A percentile compares a stretch with the other conserved stretches of the same genome.
These are phyloP conservation scores for Sporisorium iseilematis-ciliati DNA, from an alignment of 1,284 basidiomycete species.

Conservation along the genomic window DNA sequence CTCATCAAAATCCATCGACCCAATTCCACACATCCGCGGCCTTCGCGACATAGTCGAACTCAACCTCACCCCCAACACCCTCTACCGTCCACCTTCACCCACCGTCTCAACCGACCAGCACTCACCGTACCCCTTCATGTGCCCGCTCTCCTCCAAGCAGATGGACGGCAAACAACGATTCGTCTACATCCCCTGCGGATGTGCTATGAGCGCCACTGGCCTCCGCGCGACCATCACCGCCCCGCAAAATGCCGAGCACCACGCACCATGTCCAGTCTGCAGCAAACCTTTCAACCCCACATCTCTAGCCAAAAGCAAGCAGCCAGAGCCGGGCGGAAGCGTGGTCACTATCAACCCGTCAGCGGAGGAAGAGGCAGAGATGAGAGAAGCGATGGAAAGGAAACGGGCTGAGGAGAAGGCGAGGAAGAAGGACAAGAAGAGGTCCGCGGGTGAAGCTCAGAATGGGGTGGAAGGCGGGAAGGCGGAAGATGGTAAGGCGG, in stretches of 20 bases:
- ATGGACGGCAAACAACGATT: constrained; percentile 66
- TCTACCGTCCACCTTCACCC: constrained; percentile 40
- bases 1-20: constrained; percentile 1
- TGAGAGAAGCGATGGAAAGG: constrained; percentile 50
- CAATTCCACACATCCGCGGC: constrained; percentile 55
- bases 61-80: constrained; percentile 45
- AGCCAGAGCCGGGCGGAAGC: constrained; percentile 20
- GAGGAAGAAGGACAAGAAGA: constrained; percentile 22
- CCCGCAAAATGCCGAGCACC: neutral
- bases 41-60: constrained; percentile 60
- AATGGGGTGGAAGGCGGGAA: neutral
- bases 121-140: constrained; percentile 54
- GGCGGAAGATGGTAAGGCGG: constrained; percentile 9
- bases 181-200: constrained; percentile 64
- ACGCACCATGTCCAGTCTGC: constrained; percentile 55
- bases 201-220: constrained; percentile 61
- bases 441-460: constrained; percentile 6
- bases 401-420: constrained; percentile 18
- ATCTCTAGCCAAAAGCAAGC: constrained; percentile 34
- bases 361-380: constrained; percentile 29
- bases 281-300: constrained; percentile 43
- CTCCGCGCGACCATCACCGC: constrained; percentile 35
- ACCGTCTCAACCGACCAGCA: constrained; percentile 7
- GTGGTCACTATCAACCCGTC: constrained; percentile 59
- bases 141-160: constrained; percentile 61